Evolutionary conservation across 1,139 yeast species (phyloP).

Genomic region (Kurtzmaniella quercitrusa): DNA sequence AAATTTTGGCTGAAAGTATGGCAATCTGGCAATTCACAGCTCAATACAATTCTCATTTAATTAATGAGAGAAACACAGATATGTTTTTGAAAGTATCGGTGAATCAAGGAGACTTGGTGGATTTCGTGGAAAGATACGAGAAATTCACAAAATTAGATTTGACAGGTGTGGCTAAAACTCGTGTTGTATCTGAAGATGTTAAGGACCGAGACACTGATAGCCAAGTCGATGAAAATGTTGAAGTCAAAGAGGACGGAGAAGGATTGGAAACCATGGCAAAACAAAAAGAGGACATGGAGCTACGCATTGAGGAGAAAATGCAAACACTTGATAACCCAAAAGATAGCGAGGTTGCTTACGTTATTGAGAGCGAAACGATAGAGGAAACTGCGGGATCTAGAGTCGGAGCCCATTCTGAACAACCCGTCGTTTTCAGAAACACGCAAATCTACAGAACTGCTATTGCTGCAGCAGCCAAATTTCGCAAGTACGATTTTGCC

Average conservation of each 20-base stretch:
- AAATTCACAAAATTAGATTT: conserved; percentile 41
- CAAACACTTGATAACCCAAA: neutral
- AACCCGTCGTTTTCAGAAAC: conserved; percentile 36
- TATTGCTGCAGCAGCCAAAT: conserved; percentile 60
- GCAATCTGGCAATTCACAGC: conserved; percentile 68
- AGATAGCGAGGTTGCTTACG: neutral
- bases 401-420: conserved; percentile 1
- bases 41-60: conserved; percentile 34
- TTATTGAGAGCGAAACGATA: neutral
- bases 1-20: conserved; percentile 67
- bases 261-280: conserved; percentile 10
- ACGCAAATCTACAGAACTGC: conserved; percentile 59
- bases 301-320: conserved; percentile 6
- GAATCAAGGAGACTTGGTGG: conserved; percentile 40
- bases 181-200: conserved; percentile 7
- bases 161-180: conserved; percentile 18
- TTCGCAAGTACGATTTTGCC: conserved; percentile 53
- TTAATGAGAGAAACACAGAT: conserved; percentile 42
- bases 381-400: neutral
- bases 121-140: conserved; percentile 50
- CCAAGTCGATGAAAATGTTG: conserved; percentile 9
- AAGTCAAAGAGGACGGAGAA: conserved; percentile 21
- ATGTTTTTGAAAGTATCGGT: conserved; percentile 55
- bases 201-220: neutral
- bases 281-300: conserved; percentile 8